A percentile compares a stretch with the other conserved stretches of the same genome.
These are phyloP conservation scores for Jasminum sambac DNA, from an alignment of 257 asterid genomes.

Conservation along the genomic window DNA sequence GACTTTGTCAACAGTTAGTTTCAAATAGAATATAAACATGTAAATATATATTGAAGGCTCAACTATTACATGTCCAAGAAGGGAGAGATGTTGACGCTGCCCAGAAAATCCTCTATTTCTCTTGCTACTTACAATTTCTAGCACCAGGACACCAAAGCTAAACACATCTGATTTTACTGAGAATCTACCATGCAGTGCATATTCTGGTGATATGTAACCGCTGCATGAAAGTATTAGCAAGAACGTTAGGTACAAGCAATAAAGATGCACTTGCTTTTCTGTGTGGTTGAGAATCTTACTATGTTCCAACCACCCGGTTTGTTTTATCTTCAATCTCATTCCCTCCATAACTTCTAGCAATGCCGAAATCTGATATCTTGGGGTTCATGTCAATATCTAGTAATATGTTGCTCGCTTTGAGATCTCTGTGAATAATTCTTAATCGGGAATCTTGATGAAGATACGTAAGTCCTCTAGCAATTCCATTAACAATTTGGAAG, in stretches of 20 bases:
- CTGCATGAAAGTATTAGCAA: constrained; percentile 10
- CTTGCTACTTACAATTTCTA: constrained; percentile 40
- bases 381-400: constrained; percentile 33
- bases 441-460: too few species aligned
- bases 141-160: constrained; percentile 42
- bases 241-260: neutral
- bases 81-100: constrained; percentile 16
- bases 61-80: constrained; percentile 35
- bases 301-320: constrained; percentile 31
- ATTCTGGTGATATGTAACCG: constrained; percentile 34
- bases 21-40: too few species aligned
- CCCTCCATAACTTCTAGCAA: too few species aligned
- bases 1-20: neutral
- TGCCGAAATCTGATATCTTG: constrained; percentile 39
- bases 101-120: constrained; percentile 32
- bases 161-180: constrained; percentile 47
- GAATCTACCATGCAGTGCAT: constrained; percentile 27
- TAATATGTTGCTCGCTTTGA: constrained; percentile 32
- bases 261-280: neutral
- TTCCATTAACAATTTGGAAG: too few species aligned
- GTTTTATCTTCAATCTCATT: too few species aligned
- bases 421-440: too few species aligned
- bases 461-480: too few species aligned
- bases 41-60: too few species aligned
- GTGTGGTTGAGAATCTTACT: constrained; percentile 18